Base-by-base conservation (phyloP, 169 alveolate genomes). In the Babesia ovis region DNA sequence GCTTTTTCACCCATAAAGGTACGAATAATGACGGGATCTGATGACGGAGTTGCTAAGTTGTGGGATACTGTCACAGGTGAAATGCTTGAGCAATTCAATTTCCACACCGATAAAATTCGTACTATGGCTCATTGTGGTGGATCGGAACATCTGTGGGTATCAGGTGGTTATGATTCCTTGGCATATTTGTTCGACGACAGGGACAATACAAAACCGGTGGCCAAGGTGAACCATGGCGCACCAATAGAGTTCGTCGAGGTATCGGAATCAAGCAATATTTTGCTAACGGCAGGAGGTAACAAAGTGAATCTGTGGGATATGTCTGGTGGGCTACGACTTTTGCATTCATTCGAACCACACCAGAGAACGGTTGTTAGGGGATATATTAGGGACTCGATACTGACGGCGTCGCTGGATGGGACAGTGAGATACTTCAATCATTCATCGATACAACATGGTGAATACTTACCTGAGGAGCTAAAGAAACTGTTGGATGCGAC, bases 351-450 rank as follows among this genome's bases (percentile, higher is more conserved):
- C 37, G 56, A 59, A 39, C 84, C 87, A 14, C 87, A 79, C 37
- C 41, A 53, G 53, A 68, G 83, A 64, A 50, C 84, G 1, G 55
- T 79, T 34, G 25, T 42, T 3, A 68, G 83, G 39, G 71, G 70
- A 6, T 70, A 34, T 39, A 27, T 79, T 18, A 14, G 70, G 16
- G 84, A 79, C 34, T 34, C 58, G 1, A 37, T 79, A 1, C 11
- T 79, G 41, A 79, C 87, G 12, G 66, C 84, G 18, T 79, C 87
- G 0, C 77, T 79, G 5, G 87, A 79, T 50, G 83, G 79, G 6
- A 79, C 87, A 11, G 77, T 79, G 20, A 57, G 70, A 29, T 79
- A 31, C 56, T 54, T 53, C 45, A 68, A 68, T 45, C 51, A 50
- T 20, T 4, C 74, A 27, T 64, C 74, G 12, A 22, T 20, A 6